Base-by-base conservation (phyloP, 495 filamentous ascomycete genomes). In the Tuber brumale region DNA sequence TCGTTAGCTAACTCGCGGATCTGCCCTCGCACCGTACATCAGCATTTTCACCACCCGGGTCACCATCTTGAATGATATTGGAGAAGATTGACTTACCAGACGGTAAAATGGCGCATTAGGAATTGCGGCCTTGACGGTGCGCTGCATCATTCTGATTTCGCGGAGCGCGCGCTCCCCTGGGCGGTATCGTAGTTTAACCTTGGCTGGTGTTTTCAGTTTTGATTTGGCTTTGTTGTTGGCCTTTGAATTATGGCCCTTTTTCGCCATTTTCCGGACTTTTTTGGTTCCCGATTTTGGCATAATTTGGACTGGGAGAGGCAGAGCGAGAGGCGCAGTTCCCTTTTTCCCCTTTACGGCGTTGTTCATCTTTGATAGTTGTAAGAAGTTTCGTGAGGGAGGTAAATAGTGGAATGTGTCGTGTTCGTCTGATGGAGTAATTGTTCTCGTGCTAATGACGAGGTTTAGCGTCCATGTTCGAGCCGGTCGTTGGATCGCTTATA, bases 1-100 rank as follows among this genome's bases (percentile, higher is more conserved):
- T 48, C 41, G 46, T 92, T 80, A 6, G 92, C 91, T 72, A 97
- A 92, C 85, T 97, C 94, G 77, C 93, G 90, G 72, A 93, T 90
- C 92, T 94, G 76, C 35, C 3, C 4, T 0, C 21, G 8, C 48
- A 39, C 51, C 45, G 23, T 12, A 3, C 27, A 35, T 41, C n/a
- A 70, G 41, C 14, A 35, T 1, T 31, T 37, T 21, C 31, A 27
- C 43, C 16, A n/a, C 35, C 43, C 12, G 21, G 27, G 27, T 23
- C 23, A 31, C n/a, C 4, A 7, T 43, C 3, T 4, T 19, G n/a
- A 41, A 31, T 1, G 21, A 27, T 16, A 16, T 16, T 6, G 6
- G 7, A 16, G 39, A 57, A 41, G 43, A 57, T 57, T 16, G 4
- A 72, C 86, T 45, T 78, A 92, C 91, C 6, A 93, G 83, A 41